Evolutionary conservation across 2,329 filamentous ascomycete species (phyloP).

Genomic region (Seiridium cupressi): DNA sequence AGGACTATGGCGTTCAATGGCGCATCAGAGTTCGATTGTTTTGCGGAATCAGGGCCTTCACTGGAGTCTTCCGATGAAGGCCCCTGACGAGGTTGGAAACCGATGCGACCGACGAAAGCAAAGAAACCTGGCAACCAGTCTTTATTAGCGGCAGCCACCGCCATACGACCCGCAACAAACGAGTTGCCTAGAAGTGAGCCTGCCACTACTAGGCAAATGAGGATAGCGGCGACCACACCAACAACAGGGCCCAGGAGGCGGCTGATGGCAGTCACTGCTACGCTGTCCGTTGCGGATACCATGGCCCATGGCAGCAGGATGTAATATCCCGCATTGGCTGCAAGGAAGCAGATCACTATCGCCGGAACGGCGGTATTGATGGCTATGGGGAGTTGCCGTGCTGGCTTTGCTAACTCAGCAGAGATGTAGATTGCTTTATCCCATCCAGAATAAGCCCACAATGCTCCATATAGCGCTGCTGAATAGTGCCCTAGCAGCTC

Average conservation of each 20-base stretch:
- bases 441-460: conserved; percentile 68
- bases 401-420: conserved; percentile 49
- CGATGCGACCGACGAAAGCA: conserved; percentile 41
- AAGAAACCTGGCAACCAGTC: conserved; percentile 49
- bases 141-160: conserved; percentile 54
- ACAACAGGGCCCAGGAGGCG: conserved; percentile 51
- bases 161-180: conserved; percentile 61
- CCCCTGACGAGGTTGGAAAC: conserved; percentile 18
- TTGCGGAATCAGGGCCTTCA: conserved; percentile 1
- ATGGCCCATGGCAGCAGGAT: conserved; percentile 59
- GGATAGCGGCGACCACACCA: conserved; percentile 51
- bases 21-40: conserved; percentile 38
- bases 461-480: conserved; percentile 58
- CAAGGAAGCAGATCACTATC: conserved; percentile 58
- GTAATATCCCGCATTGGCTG: conserved; percentile 62
- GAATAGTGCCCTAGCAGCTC: conserved; percentile 59
- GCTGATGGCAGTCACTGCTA: conserved; percentile 60
- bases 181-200: conserved; percentile 63
- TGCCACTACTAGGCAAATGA: conserved; percentile 61
- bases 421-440: conserved; percentile 61
- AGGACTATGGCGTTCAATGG: conserved; percentile 54
- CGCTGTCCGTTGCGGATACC: conserved; percentile 57
- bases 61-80: conserved; percentile 7
- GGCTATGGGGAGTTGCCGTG: conserved; percentile 55
- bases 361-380: conserved; percentile 61